These are phyloP conservation scores for Breynia disticha DNA, from an alignment of 441 rosid species.

Conservation along the genomic window DNA sequence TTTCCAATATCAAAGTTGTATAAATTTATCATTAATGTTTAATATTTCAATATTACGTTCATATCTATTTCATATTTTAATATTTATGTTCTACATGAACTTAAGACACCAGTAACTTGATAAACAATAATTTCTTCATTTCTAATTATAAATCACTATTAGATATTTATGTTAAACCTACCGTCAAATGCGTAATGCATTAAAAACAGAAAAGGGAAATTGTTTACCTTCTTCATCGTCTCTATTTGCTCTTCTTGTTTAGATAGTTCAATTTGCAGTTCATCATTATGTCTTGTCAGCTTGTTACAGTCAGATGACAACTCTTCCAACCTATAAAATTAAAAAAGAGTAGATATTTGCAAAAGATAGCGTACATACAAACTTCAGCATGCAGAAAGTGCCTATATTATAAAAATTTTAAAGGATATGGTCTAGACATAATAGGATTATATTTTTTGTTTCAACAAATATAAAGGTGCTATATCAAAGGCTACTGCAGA, in stretches of 20 bases:
- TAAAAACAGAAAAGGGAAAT: slow-evolving; percentile 2
- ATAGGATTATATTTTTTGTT: too few species aligned
- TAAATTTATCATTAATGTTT: too few species aligned
- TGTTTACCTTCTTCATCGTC: slow-evolving; percentile 47
- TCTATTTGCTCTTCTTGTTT: slow-evolving; percentile 53
- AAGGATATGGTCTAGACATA: too few species aligned
- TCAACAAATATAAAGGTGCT: too few species aligned
- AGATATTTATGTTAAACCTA: neutral
- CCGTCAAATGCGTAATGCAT: neutral
- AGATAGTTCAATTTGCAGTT: slow-evolving; percentile 44
- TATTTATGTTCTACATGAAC: too few species aligned
- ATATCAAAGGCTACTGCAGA: too few species aligned
- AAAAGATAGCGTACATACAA: neutral
- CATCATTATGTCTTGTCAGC: slow-evolving; percentile 49
- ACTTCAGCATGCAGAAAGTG: neutral
- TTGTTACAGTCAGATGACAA: slow-evolving; percentile 52
- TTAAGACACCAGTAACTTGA: too few species aligned
- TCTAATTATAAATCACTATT: neutral
- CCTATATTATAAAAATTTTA: too few species aligned
- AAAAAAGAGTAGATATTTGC: neutral
- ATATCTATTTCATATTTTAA: too few species aligned
- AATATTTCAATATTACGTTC: too few species aligned
- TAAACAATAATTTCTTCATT: too few species aligned
- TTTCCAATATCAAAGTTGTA: too few species aligned
- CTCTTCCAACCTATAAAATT: slow-evolving; percentile 58